These are phyloP conservation scores for Tulasnella sp. DNA, from an alignment of 768 basidiomycete species.

Conservation along the genomic window DNA sequence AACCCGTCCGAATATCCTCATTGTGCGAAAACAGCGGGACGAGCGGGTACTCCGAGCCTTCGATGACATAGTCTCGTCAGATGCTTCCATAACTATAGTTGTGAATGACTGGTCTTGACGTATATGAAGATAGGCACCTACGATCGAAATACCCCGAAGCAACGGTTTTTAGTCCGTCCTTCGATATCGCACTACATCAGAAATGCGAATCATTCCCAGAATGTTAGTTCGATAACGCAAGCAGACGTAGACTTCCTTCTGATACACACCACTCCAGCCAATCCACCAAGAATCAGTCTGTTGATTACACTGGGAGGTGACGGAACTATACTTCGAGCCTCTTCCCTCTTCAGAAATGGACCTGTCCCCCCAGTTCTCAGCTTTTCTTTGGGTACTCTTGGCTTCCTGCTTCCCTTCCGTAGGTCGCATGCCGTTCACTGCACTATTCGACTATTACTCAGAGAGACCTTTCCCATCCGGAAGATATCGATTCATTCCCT, in stretches of 20 bases:
- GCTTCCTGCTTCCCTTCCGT: constrained; percentile 92
- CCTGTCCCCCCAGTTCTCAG: constrained; percentile 87
- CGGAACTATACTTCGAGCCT: constrained; percentile 88
- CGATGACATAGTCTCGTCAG: not conserved
- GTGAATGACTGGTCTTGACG: not conserved
- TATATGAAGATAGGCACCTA: constrained; percentile 18
- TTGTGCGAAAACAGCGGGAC: constrained; percentile 28
- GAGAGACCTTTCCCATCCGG: not conserved
- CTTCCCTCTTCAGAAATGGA: constrained; percentile 79
- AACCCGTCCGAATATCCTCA: constrained; percentile 19
- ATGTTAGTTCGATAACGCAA: not conserved
- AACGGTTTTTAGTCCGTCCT: constrained; percentile 16
- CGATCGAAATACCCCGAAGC: constrained; percentile 14
- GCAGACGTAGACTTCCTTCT: not conserved
- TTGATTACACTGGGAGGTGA: constrained; percentile 90
- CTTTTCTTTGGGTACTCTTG: constrained; percentile 87
- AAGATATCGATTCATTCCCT: constrained; percentile 82
- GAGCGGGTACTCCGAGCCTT: constrained; percentile 17
- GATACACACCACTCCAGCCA: not conserved
- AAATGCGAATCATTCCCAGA: not conserved
- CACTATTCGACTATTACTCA: not conserved
- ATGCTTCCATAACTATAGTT: not conserved
- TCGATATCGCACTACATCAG: not conserved
- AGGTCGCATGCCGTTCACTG: constrained; percentile 26
- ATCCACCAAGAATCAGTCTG: constrained; percentile 60